Percentiles rank a stretch among this genome's conserved stretches.
Conservation (phyloP, 2,329 filamentous ascomycete species). For the Sphaceloma murrayae region DNA sequence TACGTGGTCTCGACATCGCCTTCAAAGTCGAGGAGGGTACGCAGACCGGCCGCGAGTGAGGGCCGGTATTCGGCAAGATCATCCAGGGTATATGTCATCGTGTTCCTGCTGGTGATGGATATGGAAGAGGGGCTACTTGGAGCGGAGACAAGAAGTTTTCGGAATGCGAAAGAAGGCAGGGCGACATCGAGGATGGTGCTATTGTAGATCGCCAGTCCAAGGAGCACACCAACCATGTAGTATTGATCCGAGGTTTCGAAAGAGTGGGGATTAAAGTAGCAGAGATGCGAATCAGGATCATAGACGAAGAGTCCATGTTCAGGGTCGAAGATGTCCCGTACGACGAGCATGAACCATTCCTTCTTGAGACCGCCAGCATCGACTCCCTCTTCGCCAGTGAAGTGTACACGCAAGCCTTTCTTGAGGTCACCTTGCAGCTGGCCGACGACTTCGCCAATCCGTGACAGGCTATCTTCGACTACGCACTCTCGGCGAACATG, state of each 20-base stretch:
- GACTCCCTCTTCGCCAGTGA: conserved; percentile 79
- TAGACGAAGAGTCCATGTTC: conserved; percentile 87
- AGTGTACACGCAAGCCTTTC: conserved; percentile 77
- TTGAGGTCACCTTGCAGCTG: conserved; percentile 77
- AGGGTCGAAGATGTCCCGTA: conserved; percentile 83
- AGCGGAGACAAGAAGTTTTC: conserved; percentile 71
- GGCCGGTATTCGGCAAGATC: conserved; percentile 79
- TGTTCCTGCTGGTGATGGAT: conserved; percentile 25
- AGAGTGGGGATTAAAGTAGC: conserved; percentile 85
- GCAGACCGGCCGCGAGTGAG: conserved; percentile 62
- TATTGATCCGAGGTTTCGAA: conserved; percentile 89
- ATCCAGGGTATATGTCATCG: conserved; percentile 64
- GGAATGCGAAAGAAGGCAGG: conserved; percentile 79
- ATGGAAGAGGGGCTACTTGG: conserved; percentile 43
- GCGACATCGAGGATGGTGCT: conserved; percentile 85
- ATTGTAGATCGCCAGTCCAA: conserved; percentile 89
- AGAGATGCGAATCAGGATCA: conserved; percentile 80
- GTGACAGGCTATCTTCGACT: conserved; percentile 76
- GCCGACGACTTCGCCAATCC: conserved; percentile 76
- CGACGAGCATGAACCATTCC: conserved; percentile 86
- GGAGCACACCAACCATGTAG: conserved; percentile 76
- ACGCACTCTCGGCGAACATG: conserved; percentile 74
- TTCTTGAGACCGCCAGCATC: conserved; percentile 84
- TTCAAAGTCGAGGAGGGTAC: conserved; percentile 68
- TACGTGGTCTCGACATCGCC: conserved; percentile 75